Evolutionary conservation across 1,139 yeast species (phyloP), one percentile per base, ranked within the genome.

Genomic region (Nakaseomyces kungkrabaensis): DNA sequence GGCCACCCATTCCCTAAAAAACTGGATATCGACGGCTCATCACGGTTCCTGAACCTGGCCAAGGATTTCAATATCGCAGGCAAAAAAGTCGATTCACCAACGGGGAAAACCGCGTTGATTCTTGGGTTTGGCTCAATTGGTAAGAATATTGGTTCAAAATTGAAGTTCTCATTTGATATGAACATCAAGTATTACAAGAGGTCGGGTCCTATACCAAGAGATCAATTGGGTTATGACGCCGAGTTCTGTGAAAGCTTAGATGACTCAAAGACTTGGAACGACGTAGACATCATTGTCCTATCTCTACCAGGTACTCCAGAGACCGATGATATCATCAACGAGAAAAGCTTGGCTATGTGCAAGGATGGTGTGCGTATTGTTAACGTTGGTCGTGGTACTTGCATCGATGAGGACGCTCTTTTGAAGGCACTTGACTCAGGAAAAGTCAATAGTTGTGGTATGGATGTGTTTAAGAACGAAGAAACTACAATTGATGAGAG

Each of bases 81-180:
- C 7, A 68, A 80, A 56, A 49, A 59, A 25, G 66, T 74, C 27
- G 72, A 72, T 51, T 75, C 78, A 13, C 89, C 89, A 7, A 66
- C 69, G 5, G 81, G 79, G 43, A 84, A 81, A 58, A 69, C 71
- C 34, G 90, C 74, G 1, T 81, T 85, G 4, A 75, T 87, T 43
- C 78, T 85, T 2, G 96, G 95, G 0, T 82, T 86, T 60, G 96
- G 96, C 1, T 73, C 78, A 41, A 86, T 87, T 59, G 95, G 95
- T 5, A 74, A 74, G 60, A 72, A 75, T 37, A 78, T 85, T 48
- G 95, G 82, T 3, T 63, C 68, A 46, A 72, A 85, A 56, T 72
- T 85, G 56, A 54, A 70, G 33, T 70, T 70, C 8, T 58, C 55
- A 2, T 68, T 87, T 43, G 90, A 89, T 5, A 82, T 86, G 89